phyloP scores from a whole-genome alignment of 73 alveolate species.

The Breviolum minutum region DNA sequence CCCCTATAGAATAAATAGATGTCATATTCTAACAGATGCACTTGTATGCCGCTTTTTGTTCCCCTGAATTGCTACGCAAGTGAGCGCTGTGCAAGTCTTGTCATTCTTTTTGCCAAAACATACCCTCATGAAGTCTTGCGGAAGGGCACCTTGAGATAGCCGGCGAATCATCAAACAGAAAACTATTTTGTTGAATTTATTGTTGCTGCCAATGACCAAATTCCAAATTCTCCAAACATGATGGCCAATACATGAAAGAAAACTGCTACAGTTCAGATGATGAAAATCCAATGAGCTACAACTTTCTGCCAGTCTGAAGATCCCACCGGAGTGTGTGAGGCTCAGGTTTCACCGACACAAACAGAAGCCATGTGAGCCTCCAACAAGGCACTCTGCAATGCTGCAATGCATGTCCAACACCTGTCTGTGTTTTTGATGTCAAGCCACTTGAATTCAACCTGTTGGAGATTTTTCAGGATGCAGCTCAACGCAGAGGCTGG shows the following conservation, averaged over 20 bases:
- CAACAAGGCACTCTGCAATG: no score
- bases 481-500: background rate
- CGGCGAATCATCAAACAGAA: background rate
- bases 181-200: background rate
- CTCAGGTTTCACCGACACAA: background rate
- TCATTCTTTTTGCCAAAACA: no score
- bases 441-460: background rate
- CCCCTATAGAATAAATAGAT: background rate
- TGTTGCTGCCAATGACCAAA: background rate
- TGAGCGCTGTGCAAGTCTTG: no score
- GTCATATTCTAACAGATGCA: background rate
- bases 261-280: background rate
- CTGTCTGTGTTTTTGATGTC: background rate
- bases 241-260: background rate
- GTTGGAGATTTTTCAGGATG: background rate
- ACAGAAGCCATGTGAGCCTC: no score
- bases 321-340: background rate
- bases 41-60: no score
- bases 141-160: background rate
- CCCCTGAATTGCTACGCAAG: no score
- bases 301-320: slow-evolving; percentile 17
- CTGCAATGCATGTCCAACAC: no score
- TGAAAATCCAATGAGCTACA: background rate
- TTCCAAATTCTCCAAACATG: background rate
- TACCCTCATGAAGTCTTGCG: background rate